Evolutionary conservation across 345 rosid species (phyloP).

Genomic region (Erysimum cheiranthoides): DNA sequence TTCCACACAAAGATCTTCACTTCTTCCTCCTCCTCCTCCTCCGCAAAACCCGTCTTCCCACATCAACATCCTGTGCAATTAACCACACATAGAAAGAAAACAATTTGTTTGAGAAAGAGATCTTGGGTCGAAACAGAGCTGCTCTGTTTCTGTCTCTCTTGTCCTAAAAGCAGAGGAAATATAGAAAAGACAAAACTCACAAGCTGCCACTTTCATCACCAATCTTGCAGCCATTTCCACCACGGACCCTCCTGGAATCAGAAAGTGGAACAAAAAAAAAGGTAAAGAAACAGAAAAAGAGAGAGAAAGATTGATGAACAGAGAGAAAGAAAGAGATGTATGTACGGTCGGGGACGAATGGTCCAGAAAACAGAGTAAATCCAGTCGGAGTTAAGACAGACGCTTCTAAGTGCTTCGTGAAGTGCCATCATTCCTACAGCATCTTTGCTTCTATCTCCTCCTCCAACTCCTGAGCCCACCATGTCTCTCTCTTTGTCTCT

Average conservation of each 20-base stretch:
- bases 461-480: constrained; percentile 98
- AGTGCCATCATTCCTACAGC: constrained; percentile 99
- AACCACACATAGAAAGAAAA: not conserved
- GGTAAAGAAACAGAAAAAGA: constrained; percentile 43
- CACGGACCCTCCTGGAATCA: constrained; percentile 86
- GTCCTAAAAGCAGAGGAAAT: constrained; percentile 6
- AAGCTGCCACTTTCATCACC: constrained; percentile 98
- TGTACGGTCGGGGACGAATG: constrained; percentile 99
- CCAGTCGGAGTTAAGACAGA: constrained; percentile 98
- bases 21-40: constrained; percentile 55
- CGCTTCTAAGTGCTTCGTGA: constrained; percentile 98
- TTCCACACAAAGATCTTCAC: constrained; percentile 69
- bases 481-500: constrained; percentile 51
- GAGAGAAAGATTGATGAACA: constrained; percentile 39
- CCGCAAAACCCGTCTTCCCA: constrained; percentile 99
- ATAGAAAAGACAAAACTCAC: constrained; percentile 61
- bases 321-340: constrained; percentile 5
- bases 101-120: constrained; percentile 26
- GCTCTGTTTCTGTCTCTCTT: constrained; percentile 15
- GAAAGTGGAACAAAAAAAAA: constrained; percentile 38
- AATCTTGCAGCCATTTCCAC: constrained; percentile 98
- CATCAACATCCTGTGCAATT: constrained; percentile 87
- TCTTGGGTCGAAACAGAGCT: constrained; percentile 29
- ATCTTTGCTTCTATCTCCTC: constrained; percentile 97
- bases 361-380: constrained; percentile 99